A percentile compares a stretch with the other conserved stretches of the same genome.
Conservation (phyloP, 2,329 filamentous ascomycete genomes). For the Cladobotryum protrusum region DNA sequence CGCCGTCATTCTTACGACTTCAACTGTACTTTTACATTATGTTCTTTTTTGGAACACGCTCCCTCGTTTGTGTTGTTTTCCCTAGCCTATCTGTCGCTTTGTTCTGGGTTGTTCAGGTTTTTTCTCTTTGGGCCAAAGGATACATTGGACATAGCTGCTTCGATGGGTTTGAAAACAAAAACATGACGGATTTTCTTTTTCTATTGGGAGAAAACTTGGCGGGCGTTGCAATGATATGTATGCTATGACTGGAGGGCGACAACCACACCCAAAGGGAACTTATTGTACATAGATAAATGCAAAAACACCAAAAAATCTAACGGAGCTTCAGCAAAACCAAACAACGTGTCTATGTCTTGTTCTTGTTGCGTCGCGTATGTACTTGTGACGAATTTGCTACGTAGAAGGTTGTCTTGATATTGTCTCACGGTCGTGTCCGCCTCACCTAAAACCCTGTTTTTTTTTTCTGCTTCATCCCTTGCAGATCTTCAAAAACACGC, state of each 20-base stretch:
- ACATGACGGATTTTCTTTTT: slow-evolving; percentile 3
- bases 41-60: slow-evolving; percentile 2
- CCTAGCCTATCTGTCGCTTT: background rate
- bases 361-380: background rate
- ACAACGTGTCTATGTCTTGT: too few relatives aligned
- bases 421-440: too few relatives aligned
- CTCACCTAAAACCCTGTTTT: too few relatives aligned
- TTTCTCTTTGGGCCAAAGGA: background rate
- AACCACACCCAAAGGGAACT: slow-evolving; percentile 1
- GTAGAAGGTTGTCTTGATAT: too few relatives aligned
- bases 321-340: too few relatives aligned
- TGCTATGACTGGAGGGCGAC: slow-evolving; percentile 7
- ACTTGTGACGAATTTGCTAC: background rate
- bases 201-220: slow-evolving; percentile 6
- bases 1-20: background rate
- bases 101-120: background rate
- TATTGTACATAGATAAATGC: slow-evolving; percentile 11
- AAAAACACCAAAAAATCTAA: slow-evolving; percentile 4
- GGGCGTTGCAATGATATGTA: slow-evolving; percentile 5
- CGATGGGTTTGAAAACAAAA: background rate
- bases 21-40: slow-evolving; percentile 10
- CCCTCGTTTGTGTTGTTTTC: background rate
- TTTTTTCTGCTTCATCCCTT: too few relatives aligned
- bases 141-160: background rate
- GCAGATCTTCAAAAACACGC: too few relatives aligned